These are phyloP conservation scores for Xanthoconium purpureum DNA, from an alignment of 768 basidiomycete genomes.

Conservation along the genomic window DNA sequence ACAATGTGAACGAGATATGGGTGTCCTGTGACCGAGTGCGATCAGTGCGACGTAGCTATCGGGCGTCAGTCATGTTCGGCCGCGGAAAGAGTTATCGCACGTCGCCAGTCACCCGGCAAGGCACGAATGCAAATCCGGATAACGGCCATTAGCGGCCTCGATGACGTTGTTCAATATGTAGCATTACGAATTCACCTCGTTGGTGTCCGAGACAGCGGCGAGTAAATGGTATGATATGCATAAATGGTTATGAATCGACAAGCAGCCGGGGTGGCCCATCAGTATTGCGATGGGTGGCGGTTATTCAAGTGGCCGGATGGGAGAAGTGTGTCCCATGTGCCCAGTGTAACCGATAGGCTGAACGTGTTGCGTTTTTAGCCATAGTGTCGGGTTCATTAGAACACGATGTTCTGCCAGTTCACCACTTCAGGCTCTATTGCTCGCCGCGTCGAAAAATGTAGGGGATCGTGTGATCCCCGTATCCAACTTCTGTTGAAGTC, in stretches of 20 bases:
- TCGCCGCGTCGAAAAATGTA: background rate
- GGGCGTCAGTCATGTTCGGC: background rate
- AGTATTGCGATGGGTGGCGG: background rate
- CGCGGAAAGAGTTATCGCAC: background rate
- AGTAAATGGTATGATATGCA: too few species aligned
- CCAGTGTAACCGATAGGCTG: background rate
- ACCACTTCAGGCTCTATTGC: background rate
- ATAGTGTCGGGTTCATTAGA: background rate
- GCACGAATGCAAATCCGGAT: background rate
- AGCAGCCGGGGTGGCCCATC: too few species aligned
- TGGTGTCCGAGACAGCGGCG: too few species aligned
- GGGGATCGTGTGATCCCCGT: background rate
- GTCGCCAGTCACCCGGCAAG: background rate
- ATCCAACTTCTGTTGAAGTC: too few species aligned
- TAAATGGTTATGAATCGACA: too few species aligned
- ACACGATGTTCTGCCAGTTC: background rate
- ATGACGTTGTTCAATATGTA: too few species aligned
- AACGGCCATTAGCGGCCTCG: background rate
- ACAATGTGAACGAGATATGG: too few species aligned
- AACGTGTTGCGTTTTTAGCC: background rate
- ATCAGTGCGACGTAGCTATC: background rate
- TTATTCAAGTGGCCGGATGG: background rate
- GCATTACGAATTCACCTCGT: too few species aligned
- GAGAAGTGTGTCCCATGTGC: background rate
- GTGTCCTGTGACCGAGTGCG: background rate